Conservation (phyloP, 805 yeast species). For the Starmera amethionina region DNA sequence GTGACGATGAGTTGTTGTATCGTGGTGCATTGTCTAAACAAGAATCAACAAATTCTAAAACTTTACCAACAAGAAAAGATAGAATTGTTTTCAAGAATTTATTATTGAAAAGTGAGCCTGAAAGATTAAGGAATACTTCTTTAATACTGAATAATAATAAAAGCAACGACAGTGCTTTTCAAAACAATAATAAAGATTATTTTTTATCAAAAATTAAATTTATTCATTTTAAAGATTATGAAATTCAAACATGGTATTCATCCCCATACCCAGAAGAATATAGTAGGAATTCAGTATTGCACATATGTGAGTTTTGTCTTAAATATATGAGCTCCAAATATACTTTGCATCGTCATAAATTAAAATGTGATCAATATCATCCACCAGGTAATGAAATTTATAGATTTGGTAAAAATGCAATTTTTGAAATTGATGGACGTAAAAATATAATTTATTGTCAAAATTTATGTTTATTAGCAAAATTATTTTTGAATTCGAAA, state of each 20-base stretch:
- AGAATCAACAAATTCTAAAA: constrained; percentile 48
- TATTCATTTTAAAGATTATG: constrained; percentile 62
- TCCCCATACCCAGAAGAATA: constrained; percentile 91
- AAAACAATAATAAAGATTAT: constrained; percentile 1
- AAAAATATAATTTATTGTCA: constrained; percentile 78
- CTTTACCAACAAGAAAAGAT: constrained; percentile 50
- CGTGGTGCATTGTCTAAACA: constrained; percentile 52
- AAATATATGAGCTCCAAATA: constrained; percentile 67
- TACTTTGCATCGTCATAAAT: constrained; percentile 56
- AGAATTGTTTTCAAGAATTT: constrained; percentile 36
- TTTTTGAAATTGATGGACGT: constrained; percentile 92
- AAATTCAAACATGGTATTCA: constrained; percentile 85
- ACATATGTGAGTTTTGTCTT: constrained; percentile 78
- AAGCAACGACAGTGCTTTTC: not conserved
- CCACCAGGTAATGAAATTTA: constrained; percentile 95
- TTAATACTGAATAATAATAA: constrained; percentile 16
- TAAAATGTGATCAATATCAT: constrained; percentile 59
- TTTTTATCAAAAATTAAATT: constrained; percentile 24
- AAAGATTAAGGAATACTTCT: constrained; percentile 27
- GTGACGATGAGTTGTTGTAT: constrained; percentile 53
- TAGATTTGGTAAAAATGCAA: constrained; percentile 54
- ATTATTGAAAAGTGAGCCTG: constrained; percentile 27
- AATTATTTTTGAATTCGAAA: constrained; percentile 81
- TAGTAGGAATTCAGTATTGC: constrained; percentile 48
- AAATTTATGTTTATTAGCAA: constrained; percentile 81